Evolutionary conservation across 202 grass and related monocot species (phyloP).

Genomic region (Musa balbisiana): DNA sequence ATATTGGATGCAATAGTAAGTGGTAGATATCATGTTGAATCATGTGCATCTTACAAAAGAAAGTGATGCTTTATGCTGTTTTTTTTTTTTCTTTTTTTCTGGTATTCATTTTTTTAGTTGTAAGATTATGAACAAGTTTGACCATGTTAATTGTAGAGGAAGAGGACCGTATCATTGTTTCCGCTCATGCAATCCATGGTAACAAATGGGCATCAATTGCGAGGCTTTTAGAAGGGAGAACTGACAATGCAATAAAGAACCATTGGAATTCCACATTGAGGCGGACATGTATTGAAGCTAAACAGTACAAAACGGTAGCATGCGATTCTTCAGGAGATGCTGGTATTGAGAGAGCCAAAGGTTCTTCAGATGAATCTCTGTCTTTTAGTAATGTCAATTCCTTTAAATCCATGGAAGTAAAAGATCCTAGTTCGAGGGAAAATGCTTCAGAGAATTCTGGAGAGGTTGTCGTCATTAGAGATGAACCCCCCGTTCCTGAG

Average conservation of each 20-base stretch:
- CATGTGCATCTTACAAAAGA: neutral
- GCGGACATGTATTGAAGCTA: conserved; percentile 38
- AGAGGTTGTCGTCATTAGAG: conserved; percentile 17
- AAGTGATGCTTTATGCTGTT: neutral
- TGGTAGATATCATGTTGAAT: too few species aligned
- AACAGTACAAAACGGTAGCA: conserved; percentile 28
- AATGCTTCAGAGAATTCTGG: conserved; percentile 31
- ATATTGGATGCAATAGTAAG: too few species aligned
- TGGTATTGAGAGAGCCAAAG: conserved; percentile 35
- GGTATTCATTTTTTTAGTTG: neutral
- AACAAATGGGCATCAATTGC: conserved; percentile 92
- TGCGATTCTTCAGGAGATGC: conserved; percentile 25
- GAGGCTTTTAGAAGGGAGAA: conserved; percentile 82
- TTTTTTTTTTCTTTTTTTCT: neutral
- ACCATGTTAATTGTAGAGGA: conserved; percentile 46
- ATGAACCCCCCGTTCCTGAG: conserved; percentile 11
- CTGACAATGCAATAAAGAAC: conserved; percentile 95
- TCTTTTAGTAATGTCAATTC: conserved; percentile 38
- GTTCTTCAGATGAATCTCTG: conserved; percentile 38
- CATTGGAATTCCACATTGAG: conserved; percentile 98
- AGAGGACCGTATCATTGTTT: conserved; percentile 83
- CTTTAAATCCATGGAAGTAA: conserved; percentile 32
- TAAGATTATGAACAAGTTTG: neutral
- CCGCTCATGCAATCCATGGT: conserved; percentile 71
- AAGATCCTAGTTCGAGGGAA: conserved; percentile 31